Conservation (phyloP, 768 basidiomycete genomes). For the Scleroderma citrinum region DNA sequence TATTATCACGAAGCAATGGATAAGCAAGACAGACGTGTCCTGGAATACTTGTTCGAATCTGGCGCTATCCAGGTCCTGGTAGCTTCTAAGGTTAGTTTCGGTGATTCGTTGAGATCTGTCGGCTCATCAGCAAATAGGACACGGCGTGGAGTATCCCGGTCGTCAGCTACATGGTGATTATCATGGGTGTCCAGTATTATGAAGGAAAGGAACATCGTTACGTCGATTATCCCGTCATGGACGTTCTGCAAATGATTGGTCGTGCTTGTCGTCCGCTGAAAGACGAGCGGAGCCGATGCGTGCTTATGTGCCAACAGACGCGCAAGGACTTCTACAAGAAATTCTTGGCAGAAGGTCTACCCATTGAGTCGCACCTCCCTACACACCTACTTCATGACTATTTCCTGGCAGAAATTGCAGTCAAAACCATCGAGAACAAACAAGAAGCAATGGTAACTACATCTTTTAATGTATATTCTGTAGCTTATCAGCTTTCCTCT, state of each 20-base stretch:
- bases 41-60: constrained; percentile 86
- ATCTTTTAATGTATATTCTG: neutral
- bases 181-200: constrained; percentile 98
- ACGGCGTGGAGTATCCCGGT: constrained; percentile 95
- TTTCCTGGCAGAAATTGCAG: constrained; percentile 96
- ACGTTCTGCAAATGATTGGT: constrained; percentile 99
- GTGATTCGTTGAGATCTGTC: neutral
- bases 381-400: constrained; percentile 92
- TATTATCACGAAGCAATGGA: constrained; percentile 93
- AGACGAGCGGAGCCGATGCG: constrained; percentile 88
- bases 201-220: constrained; percentile 99
- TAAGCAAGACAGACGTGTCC: constrained; percentile 90
- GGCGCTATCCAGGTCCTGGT: constrained; percentile 94
- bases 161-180: constrained; percentile 94
- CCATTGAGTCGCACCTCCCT: constrained; percentile 92
- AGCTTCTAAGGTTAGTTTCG: constrained; percentile 74
- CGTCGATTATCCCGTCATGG: constrained; percentile 96
- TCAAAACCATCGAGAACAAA: constrained; percentile 99
- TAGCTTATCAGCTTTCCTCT: neutral
- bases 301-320: constrained; percentile 96
- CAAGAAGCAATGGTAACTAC: constrained; percentile 97
- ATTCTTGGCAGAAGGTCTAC: constrained; percentile 94
- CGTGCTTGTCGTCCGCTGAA: constrained; percentile 88
- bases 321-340: constrained; percentile 99
- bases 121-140: constrained; percentile 45